Evolutionary conservation across 768 basidiomycete species (phyloP).

Genomic region (Lactarius tabidus): DNA sequence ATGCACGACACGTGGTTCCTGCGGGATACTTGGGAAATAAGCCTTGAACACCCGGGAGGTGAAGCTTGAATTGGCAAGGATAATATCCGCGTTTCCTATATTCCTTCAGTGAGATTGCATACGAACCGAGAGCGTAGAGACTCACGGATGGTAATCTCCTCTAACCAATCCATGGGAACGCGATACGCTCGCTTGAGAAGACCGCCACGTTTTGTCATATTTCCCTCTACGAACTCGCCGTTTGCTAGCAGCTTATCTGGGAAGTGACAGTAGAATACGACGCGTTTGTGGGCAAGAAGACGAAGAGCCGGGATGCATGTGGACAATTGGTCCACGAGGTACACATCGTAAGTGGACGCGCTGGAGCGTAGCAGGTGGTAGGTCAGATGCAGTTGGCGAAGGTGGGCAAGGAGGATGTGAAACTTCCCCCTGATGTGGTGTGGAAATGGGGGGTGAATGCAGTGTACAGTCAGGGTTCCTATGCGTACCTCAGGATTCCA

Average conservation of each 20-base stretch:
- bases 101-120: not conserved
- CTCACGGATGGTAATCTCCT: conserved; percentile 86
- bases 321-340: conserved; percentile 92
- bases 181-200: conserved; percentile 76
- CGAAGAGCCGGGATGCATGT: conserved; percentile 86
- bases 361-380: conserved; percentile 51
- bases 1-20: conserved; percentile 77
- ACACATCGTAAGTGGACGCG: conserved; percentile 67
- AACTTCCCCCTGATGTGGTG: conserved; percentile 75
- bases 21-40: conserved; percentile 66
- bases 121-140: conserved; percentile 3
- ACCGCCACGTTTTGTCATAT: conserved; percentile 38
- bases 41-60: conserved; percentile 76
- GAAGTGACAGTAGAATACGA: conserved; percentile 98
- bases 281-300: conserved; percentile 59
- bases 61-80: conserved; percentile 89
- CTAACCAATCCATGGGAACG: conserved; percentile 83
- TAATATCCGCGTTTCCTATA: conserved; percentile 81
- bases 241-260: conserved; percentile 89
- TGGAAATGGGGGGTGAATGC: conserved; percentile 73
- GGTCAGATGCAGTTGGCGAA: conserved; percentile 82
- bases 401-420: conserved; percentile 86
- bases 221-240: conserved; percentile 59
- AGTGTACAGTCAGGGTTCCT: conserved; percentile 80
- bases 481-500: not conserved